Evolutionary conservation across 2,329 filamentous ascomycete genomes (phyloP).

Genomic region (Cytospora chrysosperma): DNA sequence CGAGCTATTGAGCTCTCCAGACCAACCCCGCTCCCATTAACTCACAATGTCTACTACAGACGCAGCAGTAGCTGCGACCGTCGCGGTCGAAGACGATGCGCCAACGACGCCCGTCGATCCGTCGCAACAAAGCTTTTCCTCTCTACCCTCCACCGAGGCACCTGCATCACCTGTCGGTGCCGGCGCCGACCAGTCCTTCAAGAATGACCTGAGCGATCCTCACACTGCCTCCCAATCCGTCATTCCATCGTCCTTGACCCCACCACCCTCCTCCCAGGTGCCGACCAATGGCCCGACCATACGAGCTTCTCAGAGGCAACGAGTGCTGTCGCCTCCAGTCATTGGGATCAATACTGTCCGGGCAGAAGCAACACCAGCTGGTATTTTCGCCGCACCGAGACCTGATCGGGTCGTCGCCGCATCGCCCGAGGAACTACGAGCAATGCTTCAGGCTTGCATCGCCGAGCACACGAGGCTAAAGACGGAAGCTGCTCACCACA

Average conservation of each 20-base stretch:
- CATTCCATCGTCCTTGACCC: conserved; percentile 59
- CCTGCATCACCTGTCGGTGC: conserved; percentile 48
- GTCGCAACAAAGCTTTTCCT: conserved; percentile 54
- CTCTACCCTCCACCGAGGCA: conserved; percentile 51
- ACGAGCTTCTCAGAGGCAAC: conserved; percentile 45
- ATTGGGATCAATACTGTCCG: conserved; percentile 42
- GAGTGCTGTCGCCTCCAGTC: conserved; percentile 54
- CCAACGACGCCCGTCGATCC: conserved; percentile 15
- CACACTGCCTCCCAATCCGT: conserved; percentile 41
- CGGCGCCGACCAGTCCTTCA: conserved; percentile 49
- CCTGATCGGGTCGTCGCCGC: conserved; percentile 52
- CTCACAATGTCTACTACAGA: conserved; percentile 17
- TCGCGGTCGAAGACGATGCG: conserved; percentile 11
- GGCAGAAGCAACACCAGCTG: conserved; percentile 32
- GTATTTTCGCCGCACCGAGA: conserved; percentile 46
- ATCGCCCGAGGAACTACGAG: conserved; percentile 54
- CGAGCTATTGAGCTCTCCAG: background rate
- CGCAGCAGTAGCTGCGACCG: conserved; percentile 6
- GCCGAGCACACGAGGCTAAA: conserved; percentile 62
- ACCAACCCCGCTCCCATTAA: background rate
- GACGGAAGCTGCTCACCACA: conserved; percentile 85
- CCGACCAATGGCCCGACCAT: conserved; percentile 33
- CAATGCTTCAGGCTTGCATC: conserved; percentile 54
- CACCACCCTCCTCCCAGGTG: conserved; percentile 55
- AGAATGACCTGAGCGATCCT: conserved; percentile 50